These are phyloP conservation scores for Apiospora phragmitis DNA, from an alignment of 2,329 filamentous ascomycete species.

Conservation along the genomic window DNA sequence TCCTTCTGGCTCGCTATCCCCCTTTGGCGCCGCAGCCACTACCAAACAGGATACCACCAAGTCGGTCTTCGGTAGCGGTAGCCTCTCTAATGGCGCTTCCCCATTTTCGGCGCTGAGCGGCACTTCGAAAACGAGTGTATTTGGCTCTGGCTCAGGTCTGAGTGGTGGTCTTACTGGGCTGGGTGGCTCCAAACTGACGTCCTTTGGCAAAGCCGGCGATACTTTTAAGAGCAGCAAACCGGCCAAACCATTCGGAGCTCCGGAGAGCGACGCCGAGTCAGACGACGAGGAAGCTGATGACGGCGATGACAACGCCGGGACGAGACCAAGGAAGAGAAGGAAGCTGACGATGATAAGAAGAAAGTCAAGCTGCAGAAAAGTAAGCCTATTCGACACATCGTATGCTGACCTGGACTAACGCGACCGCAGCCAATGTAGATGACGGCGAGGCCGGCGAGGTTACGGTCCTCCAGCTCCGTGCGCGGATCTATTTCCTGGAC, in stretches of 20 bases:
- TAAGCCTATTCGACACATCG: conserved; percentile 42
- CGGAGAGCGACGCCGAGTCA: conserved; percentile 64
- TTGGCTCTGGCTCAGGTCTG: conserved; percentile 46
- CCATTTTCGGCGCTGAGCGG: conserved; percentile 30
- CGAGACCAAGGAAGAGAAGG: conserved; percentile 47
- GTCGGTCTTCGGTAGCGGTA: conserved; percentile 50
- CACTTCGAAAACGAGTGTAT: conserved; percentile 40
- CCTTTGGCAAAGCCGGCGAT: conserved; percentile 67
- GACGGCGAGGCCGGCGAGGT: conserved; percentile 85
- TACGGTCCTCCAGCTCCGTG: conserved; percentile 73
- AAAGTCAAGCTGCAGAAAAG: conserved; percentile 68
- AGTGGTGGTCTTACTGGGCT: conserved; percentile 34
- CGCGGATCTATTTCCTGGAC: conserved; percentile 82
- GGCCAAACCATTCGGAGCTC: conserved; percentile 74
- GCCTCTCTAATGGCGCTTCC: conserved; percentile 28
- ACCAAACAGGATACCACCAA: conserved; percentile 34
- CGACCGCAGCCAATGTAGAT: conserved; percentile 62
- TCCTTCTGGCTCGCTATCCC: conserved; percentile 41
- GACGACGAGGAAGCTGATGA: conserved; percentile 40
- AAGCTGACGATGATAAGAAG: conserved; percentile 53
- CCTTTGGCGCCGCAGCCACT: conserved; percentile 39
- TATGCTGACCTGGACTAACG: background rate
- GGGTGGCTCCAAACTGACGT: conserved; percentile 53
- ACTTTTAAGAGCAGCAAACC: conserved; percentile 59
- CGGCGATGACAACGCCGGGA: conserved; percentile 46